Evolutionary conservation across 768 basidiomycete genomes (phyloP).

Genomic region (Lactarius indigo): DNA sequence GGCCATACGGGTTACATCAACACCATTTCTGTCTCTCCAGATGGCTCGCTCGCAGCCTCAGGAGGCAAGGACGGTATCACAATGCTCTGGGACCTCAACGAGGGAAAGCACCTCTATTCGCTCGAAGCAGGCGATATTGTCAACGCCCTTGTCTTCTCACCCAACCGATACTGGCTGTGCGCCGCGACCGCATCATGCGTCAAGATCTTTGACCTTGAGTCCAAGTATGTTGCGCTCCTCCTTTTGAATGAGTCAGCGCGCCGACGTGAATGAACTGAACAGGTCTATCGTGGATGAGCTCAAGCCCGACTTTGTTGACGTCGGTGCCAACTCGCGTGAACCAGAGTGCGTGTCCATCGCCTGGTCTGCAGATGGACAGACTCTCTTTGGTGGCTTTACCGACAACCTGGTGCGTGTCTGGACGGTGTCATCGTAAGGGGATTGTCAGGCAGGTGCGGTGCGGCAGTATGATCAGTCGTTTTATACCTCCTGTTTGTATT

Average conservation of each 20-base stretch:
- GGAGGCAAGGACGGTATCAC: slow-evolving; percentile 99
- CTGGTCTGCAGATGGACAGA: slow-evolving; percentile 98
- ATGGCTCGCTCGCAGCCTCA: slow-evolving; percentile 97
- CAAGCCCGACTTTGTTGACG: slow-evolving; percentile 88
- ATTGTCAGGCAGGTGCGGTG: slow-evolving; percentile 18
- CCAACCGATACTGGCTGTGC: slow-evolving; percentile 99
- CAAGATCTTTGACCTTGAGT: slow-evolving; percentile 99
- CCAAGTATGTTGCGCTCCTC: slow-evolving; percentile 67
- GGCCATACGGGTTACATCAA: slow-evolving; percentile 99
- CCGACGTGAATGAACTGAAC: not conserved
- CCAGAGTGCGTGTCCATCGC: slow-evolving; percentile 96
- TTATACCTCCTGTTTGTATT: slow-evolving; percentile 27
- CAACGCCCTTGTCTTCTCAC: slow-evolving; percentile 99
- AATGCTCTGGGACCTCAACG: slow-evolving; percentile 99
- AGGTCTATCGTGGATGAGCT: slow-evolving; percentile 99
- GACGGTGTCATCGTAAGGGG: slow-evolving; percentile 62
- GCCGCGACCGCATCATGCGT: slow-evolving; percentile 96
- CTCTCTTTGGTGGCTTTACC: slow-evolving; percentile 94
- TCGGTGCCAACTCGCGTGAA: slow-evolving; percentile 64
- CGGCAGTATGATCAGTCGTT: slow-evolving; percentile 14
- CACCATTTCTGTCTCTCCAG: slow-evolving; percentile 96
- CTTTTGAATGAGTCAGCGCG: slow-evolving; percentile 11
- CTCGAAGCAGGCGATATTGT: slow-evolving; percentile 98
- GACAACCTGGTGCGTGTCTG: slow-evolving; percentile 93
- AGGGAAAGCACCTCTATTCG: slow-evolving; percentile 99